Conservation (phyloP, 1,284 basidiomycete species). For the Cutaneotrichosporon daszewskae region DNA sequence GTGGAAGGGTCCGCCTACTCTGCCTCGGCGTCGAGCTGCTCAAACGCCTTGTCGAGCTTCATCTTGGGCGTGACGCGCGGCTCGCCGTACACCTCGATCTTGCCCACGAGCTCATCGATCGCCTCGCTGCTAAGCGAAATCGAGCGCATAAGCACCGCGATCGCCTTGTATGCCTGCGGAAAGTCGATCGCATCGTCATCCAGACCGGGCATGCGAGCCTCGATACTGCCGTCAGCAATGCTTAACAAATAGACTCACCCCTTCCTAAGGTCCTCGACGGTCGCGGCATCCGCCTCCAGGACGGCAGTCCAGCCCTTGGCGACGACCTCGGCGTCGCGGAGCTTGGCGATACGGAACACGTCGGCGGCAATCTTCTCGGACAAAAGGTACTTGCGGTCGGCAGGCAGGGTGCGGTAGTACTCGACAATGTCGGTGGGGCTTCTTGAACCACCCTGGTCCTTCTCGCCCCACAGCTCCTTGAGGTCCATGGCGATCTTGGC, state of each 20-base stretch:
- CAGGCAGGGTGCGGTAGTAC: conserved; percentile 60
- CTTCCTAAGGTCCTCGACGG: conserved; percentile 57
- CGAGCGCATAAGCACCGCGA: conserved; percentile 67
- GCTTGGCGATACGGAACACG: conserved; percentile 79
- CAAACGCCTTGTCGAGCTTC: conserved; percentile 39
- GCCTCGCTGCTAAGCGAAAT: conserved; percentile 53
- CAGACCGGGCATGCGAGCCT: conserved; percentile 62
- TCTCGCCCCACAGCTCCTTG: conserved; percentile 51
- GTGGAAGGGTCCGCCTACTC: not conserved
- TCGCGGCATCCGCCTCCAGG: conserved; percentile 54
- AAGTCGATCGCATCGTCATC: conserved; percentile 85
- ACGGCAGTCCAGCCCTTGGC: conserved; percentile 53
- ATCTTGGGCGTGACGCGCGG: conserved; percentile 38
- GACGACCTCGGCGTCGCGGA: conserved; percentile 73
- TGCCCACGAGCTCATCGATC: conserved; percentile 54
- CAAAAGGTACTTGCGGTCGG: conserved; percentile 54
- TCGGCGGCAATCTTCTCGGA: conserved; percentile 78
- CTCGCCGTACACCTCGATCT: conserved; percentile 39
- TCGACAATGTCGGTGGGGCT: conserved; percentile 51
- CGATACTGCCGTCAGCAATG: conserved; percentile 52
- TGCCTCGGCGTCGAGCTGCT: conserved; percentile 33
- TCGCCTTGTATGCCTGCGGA: conserved; percentile 72
- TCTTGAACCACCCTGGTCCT: conserved; percentile 43
- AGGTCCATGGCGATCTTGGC: conserved; percentile 62
- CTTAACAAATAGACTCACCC: conserved; percentile 34